phyloP scores from a whole-genome alignment of 164 flowering plant genomes.

The Platanus orientalis region DNA sequence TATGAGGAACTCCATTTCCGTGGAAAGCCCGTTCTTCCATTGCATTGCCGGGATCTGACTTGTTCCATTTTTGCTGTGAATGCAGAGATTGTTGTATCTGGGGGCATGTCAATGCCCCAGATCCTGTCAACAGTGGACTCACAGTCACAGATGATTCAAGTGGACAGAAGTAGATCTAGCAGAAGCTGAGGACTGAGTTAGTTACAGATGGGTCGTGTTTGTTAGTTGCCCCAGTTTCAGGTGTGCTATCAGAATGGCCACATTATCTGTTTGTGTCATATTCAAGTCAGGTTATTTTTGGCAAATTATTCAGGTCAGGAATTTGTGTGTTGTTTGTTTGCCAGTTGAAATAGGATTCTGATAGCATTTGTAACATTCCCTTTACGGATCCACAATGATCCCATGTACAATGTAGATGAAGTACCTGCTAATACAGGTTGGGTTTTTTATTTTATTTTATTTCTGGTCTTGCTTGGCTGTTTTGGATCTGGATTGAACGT shows the following conservation, averaged over 20 bases:
- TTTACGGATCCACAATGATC: not conserved
- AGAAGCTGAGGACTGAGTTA: conserved; percentile 30
- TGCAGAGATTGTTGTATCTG: conserved; percentile 79
- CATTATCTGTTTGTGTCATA: not conserved
- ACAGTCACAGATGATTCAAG: conserved; percentile 22
- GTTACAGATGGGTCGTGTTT: not conserved
- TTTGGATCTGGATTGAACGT: too few species aligned
- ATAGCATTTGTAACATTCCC: conserved; percentile 4
- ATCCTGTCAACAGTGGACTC: conserved; percentile 55
- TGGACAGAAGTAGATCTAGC: conserved; percentile 45
- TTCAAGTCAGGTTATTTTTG: too few species aligned
- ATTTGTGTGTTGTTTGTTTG: not conserved
- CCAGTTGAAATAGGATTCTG: not conserved
- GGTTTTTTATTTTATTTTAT: too few species aligned
- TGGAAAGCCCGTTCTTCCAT: not conserved
- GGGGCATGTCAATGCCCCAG: conserved; percentile 88
- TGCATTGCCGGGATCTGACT: not conserved
- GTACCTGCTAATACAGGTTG: not conserved
- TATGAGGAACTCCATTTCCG: too few species aligned
- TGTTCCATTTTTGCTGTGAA: conserved; percentile 2
- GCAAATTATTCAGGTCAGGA: too few species aligned
- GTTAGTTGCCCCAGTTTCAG: not conserved
- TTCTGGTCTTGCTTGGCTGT: too few species aligned
- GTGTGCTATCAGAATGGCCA: not conserved
- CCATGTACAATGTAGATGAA: not conserved